Conservation (phyloP, 2,329 filamentous ascomycete species). For the Talaromyces funiculosus region DNA sequence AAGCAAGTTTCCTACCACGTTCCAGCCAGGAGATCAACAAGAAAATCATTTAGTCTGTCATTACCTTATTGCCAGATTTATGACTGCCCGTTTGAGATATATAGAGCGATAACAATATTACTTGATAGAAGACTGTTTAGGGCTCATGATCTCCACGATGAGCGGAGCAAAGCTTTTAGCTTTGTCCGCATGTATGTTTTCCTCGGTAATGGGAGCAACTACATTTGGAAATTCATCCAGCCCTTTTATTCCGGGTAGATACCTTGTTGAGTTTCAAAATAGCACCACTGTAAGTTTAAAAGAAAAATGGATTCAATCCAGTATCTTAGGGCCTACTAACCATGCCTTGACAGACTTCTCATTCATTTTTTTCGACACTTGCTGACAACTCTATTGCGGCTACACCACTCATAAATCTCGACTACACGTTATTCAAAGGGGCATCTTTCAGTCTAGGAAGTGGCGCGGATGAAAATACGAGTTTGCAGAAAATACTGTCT, state of each 20-base stretch:
- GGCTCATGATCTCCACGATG: background rate
- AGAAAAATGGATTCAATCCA: background rate
- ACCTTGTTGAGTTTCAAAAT: slow-evolving; percentile 7
- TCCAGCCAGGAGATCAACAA: background rate
- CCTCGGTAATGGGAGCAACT: background rate
- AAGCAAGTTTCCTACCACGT: background rate
- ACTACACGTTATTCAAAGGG: slow-evolving; percentile 9
- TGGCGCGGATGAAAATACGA: background rate
- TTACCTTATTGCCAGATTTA: background rate
- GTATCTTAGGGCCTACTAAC: background rate
- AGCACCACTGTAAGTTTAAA: background rate
- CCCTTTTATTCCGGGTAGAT: slow-evolving; percentile 5
- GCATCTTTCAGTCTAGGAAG: slow-evolving; percentile 2
- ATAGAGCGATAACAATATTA: background rate
- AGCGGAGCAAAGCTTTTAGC: background rate
- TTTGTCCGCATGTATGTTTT: background rate
- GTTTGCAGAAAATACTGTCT: slow-evolving; percentile 2
- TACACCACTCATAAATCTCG: slow-evolving; percentile 3
- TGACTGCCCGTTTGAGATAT: background rate
- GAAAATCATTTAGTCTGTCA: background rate
- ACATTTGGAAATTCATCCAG: background rate
- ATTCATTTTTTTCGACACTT: slow-evolving; percentile 9
- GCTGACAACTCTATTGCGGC: slow-evolving; percentile 7
- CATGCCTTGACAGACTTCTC: background rate
- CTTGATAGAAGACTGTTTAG: background rate